A percentile compares a stretch with the other conserved stretches of the same genome.
Evolutionary conservation across 176 grass and related monocot genomes (phyloP).

Genomic region (Dendrocalamus sinicus): DNA sequence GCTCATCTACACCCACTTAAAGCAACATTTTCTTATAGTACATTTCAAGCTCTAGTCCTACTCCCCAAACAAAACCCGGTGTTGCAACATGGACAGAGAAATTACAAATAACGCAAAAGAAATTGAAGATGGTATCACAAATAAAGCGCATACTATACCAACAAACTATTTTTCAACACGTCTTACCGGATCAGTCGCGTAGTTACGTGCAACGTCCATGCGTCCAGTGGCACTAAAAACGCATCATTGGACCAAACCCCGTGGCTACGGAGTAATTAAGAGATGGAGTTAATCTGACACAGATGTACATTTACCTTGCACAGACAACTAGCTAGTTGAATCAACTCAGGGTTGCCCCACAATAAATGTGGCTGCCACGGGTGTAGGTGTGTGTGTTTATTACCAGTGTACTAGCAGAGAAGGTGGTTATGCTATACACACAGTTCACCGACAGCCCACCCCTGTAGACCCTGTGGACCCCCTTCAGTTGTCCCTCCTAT

Average conservation of each 20-base stretch:
- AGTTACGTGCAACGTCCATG: conserved; percentile 35
- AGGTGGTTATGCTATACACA: conserved; percentile 59
- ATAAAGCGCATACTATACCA: conserved; percentile 13
- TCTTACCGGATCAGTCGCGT: conserved; percentile 30
- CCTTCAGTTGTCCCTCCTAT: conserved; percentile 38
- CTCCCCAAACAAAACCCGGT: neutral
- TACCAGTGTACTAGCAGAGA: conserved; percentile 58
- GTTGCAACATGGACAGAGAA: neutral
- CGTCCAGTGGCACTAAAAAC: conserved; percentile 25
- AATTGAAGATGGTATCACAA: neutral
- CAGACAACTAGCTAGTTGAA: conserved; percentile 40
- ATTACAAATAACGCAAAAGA: conserved; percentile 34
- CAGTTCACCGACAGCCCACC: conserved; percentile 78
- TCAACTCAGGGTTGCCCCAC: conserved; percentile 51
- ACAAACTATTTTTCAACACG: conserved; percentile 2
- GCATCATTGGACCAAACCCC: conserved; percentile 34
- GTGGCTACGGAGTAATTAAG: conserved; percentile 5
- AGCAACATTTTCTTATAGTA: conserved; percentile 2
- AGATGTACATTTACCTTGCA: conserved; percentile 33
- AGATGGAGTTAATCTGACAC: conserved; percentile 30
- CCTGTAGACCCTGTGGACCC: conserved; percentile 47
- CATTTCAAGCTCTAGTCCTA: conserved; percentile 24
- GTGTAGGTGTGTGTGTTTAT: conserved; percentile 85
- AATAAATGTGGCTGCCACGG: conserved; percentile 67
- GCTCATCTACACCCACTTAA: neutral